These are phyloP conservation scores for Leavenworthia alabamica DNA, from an alignment of 345 rosid species.

Conservation along the genomic window DNA sequence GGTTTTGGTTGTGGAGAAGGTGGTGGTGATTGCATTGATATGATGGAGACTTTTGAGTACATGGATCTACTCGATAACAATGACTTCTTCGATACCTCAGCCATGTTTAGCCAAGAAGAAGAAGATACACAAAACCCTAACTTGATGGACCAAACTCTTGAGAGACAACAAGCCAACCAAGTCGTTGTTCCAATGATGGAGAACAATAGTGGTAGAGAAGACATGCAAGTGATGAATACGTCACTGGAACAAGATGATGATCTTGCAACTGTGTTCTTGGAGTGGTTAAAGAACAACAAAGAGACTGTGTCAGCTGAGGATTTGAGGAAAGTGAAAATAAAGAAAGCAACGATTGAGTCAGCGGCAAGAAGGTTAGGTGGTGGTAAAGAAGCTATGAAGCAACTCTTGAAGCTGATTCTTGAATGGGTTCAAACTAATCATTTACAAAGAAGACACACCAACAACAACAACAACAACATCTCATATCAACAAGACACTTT, in stretches of 20 bases:
- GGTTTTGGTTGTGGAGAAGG: conserved; percentile 36
- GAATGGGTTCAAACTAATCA: conserved; percentile 96
- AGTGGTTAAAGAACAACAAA: conserved; percentile 83
- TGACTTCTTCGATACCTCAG: conserved; percentile 70
- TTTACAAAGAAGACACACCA: conserved; percentile 49
- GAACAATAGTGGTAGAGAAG: conserved; percentile 27
- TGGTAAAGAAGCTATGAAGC: conserved; percentile 88
- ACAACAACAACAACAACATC: not conserved
- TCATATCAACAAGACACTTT: conserved; percentile 34
- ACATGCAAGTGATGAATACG: conserved; percentile 25
- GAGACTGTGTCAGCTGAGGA: conserved; percentile 90
- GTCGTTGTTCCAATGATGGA: conserved; percentile 21
- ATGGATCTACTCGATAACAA: conserved; percentile 71
- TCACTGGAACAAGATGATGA: conserved; percentile 46
- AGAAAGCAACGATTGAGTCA: conserved; percentile 85
- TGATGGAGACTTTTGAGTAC: conserved; percentile 76
- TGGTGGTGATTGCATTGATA: too few species aligned
- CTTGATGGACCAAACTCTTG: conserved; percentile 27
- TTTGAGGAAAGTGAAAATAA: conserved; percentile 75
- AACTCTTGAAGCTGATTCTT: conserved; percentile 82
- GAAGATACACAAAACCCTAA: conserved; percentile 32
- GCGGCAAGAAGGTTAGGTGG: conserved; percentile 87
- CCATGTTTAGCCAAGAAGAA: conserved; percentile 46
- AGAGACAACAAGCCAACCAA: conserved; percentile 8
- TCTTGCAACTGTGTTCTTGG: conserved; percentile 69